Percentiles rank a stretch among this genome's conserved stretches.
Conservation (phyloP, 2,329 filamentous ascomycete species). For the Fonsecaea multimorphosa region DNA sequence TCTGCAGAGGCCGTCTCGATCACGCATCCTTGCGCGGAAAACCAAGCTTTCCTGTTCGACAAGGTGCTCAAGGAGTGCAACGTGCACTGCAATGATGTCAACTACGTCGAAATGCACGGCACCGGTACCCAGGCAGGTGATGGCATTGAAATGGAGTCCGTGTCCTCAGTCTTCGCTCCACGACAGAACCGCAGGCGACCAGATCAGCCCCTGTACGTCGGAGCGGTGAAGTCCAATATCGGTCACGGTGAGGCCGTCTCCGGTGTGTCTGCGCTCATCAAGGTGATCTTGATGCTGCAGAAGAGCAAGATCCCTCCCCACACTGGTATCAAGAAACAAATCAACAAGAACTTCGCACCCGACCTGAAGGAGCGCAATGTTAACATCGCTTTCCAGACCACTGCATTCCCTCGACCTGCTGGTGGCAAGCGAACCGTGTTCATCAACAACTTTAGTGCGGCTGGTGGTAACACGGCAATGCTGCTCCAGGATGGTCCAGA, state of each 20-base stretch:
- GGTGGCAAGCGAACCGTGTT: slow-evolving; percentile 48
- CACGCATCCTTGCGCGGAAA: slow-evolving; percentile 50
- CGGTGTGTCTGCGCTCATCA: slow-evolving; percentile 57
- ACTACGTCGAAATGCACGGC: slow-evolving; percentile 51
- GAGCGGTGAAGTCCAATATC: slow-evolving; percentile 47
- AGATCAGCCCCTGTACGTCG: slow-evolving; percentile 44
- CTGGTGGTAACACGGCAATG: slow-evolving; percentile 73
- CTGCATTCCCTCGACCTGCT: slow-evolving; percentile 42
- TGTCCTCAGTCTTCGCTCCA: slow-evolving; percentile 46
- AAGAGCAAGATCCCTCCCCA: slow-evolving; percentile 69
- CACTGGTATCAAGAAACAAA: slow-evolving; percentile 66
- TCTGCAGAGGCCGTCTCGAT: slow-evolving; percentile 58
- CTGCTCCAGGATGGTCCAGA: slow-evolving; percentile 67
- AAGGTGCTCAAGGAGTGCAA: slow-evolving; percentile 47
- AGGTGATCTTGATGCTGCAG: slow-evolving; percentile 69
- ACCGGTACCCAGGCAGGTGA: slow-evolving; percentile 53
- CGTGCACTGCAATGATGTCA: slow-evolving; percentile 46
- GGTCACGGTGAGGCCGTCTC: slow-evolving; percentile 56
- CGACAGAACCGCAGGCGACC: slow-evolving; percentile 40
- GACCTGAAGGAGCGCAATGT: slow-evolving; percentile 45
- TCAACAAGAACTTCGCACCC: slow-evolving; percentile 46
- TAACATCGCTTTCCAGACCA: slow-evolving; percentile 54
- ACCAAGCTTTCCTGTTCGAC: slow-evolving; percentile 47
- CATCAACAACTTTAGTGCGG: slow-evolving; percentile 73
- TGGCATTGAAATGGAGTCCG: slow-evolving; percentile 47